phyloP scores from a whole-genome alignment of 2,329 filamentous ascomycete species.

The Furcasterigmium furcatum region DNA sequence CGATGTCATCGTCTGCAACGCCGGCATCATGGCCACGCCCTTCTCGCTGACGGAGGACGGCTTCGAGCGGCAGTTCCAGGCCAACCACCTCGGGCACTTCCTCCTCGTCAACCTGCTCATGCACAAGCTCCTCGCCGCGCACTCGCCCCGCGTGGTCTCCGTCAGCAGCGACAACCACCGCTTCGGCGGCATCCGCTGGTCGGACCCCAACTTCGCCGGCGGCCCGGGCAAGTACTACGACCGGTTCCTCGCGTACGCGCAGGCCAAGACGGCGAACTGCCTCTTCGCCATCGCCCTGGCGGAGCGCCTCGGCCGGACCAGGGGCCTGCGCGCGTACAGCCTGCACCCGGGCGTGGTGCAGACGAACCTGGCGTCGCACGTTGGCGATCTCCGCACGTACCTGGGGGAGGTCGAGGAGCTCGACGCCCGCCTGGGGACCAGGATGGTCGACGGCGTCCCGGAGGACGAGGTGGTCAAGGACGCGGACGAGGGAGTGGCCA shows the following conservation, averaged over 20 bases:
- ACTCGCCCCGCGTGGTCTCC: constrained; percentile 41
- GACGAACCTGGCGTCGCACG: constrained; percentile 8
- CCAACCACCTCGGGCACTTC: constrained; percentile 52
- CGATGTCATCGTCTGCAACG: constrained; percentile 42
- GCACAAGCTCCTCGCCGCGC: constrained; percentile 31
- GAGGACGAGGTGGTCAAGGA: constrained; percentile 8
- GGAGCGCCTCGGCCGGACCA: constrained; percentile 17
- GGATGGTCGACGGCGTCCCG: constrained; percentile 3
- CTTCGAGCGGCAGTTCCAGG: constrained; percentile 41
- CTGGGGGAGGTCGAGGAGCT: constrained; percentile 1
- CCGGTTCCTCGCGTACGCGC: constrained; percentile 30
- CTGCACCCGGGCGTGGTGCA: constrained; percentile 57
- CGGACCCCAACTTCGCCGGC: constrained; percentile 15
- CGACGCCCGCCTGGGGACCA: constrained; percentile 6
- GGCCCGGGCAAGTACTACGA: background rate
- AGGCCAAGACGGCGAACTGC: constrained; percentile 43
- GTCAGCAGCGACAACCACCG: constrained; percentile 41
- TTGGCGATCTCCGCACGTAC: constrained; percentile 1
- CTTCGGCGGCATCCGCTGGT: constrained; percentile 21
- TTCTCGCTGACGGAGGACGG: constrained; percentile 19
- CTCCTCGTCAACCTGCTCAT: constrained; percentile 49
- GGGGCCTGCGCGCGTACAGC: constrained; percentile 36
- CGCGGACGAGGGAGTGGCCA: constrained; percentile 6
- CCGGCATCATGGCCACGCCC: constrained; percentile 33
- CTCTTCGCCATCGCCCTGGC: constrained; percentile 18